These are phyloP conservation scores for Pinus albicaulis DNA, from an alignment of 75 land plant species.

Conservation along the genomic window DNA sequence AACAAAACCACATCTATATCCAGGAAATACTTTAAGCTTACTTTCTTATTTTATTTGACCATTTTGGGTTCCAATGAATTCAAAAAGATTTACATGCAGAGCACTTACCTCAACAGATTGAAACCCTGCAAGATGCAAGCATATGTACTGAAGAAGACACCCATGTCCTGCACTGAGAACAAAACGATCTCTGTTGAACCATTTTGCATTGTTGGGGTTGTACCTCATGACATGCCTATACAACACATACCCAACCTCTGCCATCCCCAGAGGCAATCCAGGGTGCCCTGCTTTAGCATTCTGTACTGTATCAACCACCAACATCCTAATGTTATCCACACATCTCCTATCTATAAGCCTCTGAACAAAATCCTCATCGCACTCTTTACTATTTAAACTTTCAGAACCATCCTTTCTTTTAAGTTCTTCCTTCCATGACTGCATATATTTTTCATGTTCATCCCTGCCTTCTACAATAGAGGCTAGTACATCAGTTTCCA, in stretches of 20 bases:
- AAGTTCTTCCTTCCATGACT: constrained; percentile 30
- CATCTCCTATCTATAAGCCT: constrained; percentile 39
- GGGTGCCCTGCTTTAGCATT: constrained; percentile 69
- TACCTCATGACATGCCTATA: constrained; percentile 70
- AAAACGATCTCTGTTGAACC: constrained; percentile 79
- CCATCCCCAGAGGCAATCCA: constrained; percentile 67
- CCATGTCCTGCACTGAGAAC: constrained; percentile 82
- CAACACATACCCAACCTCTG: constrained; percentile 60
- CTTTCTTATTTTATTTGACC: too few relatives aligned
- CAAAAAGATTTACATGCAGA: not conserved
- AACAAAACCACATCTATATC: too few relatives aligned
- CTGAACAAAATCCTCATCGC: constrained; percentile 27
- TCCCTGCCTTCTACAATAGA: not conserved
- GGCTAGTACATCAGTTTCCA: not conserved
- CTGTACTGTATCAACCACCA: constrained; percentile 60
- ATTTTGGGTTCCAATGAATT: too few relatives aligned
- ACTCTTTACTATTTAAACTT: not conserved
- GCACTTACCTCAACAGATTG: constrained; percentile 55
- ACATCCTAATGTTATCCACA: constrained; percentile 68
- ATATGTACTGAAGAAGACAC: constrained; percentile 72
- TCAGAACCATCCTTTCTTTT: constrained; percentile 12
- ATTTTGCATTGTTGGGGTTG: constrained; percentile 59
- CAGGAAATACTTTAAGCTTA: too few relatives aligned
- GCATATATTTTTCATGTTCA: constrained; percentile 12
- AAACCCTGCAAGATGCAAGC: constrained; percentile 70